phyloP scores from a whole-genome alignment of 371 early-diverging fungal genomes.

The Dinochytrium kinnereticum region DNA sequence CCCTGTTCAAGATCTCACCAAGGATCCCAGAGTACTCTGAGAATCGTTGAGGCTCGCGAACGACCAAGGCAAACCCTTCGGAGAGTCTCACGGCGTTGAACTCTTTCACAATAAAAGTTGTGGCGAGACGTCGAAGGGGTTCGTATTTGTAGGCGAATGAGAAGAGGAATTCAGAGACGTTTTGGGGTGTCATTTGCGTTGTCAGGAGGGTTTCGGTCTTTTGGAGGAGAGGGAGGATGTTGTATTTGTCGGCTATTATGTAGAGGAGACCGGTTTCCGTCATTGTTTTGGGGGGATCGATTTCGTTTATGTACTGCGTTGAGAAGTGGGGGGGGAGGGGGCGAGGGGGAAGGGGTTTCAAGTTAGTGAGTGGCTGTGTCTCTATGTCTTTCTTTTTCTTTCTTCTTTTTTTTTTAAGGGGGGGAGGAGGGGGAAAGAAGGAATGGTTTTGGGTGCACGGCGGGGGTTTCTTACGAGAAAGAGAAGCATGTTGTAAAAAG shows the following conservation, averaged over 20 bases:
- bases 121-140: conserved; percentile 10
- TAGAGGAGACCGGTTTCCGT: conserved; percentile 16
- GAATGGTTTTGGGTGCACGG: too few species aligned
- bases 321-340: too few species aligned
- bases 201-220: conserved; percentile 1
- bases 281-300: conserved; percentile 13
- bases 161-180: conserved; percentile 21
- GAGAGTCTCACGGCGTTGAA: conserved; percentile 10
- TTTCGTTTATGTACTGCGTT: conserved; percentile 28
- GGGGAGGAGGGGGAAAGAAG: too few species aligned
- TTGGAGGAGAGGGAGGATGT: conserved; percentile 15
- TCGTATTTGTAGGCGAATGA: conserved; percentile 24
- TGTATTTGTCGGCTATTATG: conserved; percentile 36
- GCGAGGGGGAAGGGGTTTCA: too few species aligned
- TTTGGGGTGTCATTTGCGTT: not conserved
- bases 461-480: conserved; percentile 24
- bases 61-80: conserved; percentile 3
- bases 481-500: conserved; percentile 35
- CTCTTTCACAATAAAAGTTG: conserved; percentile 1
- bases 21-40: conserved; percentile 5
- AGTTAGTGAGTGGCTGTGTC: too few species aligned
- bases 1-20: conserved; percentile 8
- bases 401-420: too few species aligned
- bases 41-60: conserved; percentile 1
- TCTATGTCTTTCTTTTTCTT: too few species aligned